Evolutionary conservation across 2,329 filamentous ascomycete species (phyloP), one percentile per base, ranked within the genome.

Genomic region (Pseudogymnoascus sp.): DNA sequence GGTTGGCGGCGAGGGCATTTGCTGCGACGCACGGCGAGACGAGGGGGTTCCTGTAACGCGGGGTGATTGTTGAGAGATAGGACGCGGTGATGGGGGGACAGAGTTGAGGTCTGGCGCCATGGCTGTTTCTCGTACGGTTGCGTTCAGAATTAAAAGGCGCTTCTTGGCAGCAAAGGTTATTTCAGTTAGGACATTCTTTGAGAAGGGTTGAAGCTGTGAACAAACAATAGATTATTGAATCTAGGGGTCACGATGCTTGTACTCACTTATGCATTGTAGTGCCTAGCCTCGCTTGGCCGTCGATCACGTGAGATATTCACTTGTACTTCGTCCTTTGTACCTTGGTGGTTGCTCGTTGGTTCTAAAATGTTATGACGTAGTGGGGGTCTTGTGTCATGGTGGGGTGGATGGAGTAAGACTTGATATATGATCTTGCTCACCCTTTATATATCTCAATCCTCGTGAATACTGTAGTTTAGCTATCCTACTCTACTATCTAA

Each of bases 51-150:
- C 68, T 38, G 66, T 66, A 65, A 71, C 65, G 67, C 66, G 67
- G 53, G 68, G 70, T 41, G 69, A 69, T 14, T 69, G 66, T 60
- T 67, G 62, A 61, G 64, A 31, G 50, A 65, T 38, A 4, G 61
- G 65, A 19, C 71, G 65, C 38, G 72, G 69, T 22, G 72, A 73
- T 2, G 70, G 65, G 59, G 72, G 71, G 7, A 74, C 70, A 19
- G 71, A 73, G 62, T 74, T 73, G 38, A 74, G 65, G 67, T 75
- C 72, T 28, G 73, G 73, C 56, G 72, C 72, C 72, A 75, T 74
- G 46, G 28, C 22, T 56, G 50, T 19, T 31, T 12, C 19, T 12
- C n/a, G 28, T 56, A 33, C 7, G 1, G 50, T 33, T 19, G 28
- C 10, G 26, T 11, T 19, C 10, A 10, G 50, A 33, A 56, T 56